Conservation (phyloP, 2,329 filamentous ascomycete genomes). For the Xylaria sp. region DNA sequence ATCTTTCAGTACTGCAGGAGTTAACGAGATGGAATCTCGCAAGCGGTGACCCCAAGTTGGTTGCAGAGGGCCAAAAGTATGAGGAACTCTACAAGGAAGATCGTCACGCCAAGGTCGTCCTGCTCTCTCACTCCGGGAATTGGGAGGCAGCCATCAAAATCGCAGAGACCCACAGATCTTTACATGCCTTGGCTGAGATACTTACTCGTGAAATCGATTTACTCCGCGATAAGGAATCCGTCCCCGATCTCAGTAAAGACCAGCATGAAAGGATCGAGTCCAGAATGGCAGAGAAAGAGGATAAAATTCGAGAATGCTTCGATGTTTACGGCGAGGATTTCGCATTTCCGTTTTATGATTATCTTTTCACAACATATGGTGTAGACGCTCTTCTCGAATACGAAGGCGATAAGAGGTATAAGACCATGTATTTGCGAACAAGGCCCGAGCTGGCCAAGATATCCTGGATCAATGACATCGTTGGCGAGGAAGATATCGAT, state of each 20-base stretch:
- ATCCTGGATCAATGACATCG: conserved; percentile 94
- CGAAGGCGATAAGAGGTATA: conserved; percentile 72
- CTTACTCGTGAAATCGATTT: conserved; percentile 63
- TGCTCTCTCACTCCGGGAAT: conserved; percentile 64
- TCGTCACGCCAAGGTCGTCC: conserved; percentile 62
- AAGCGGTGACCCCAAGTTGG: conserved; percentile 56
- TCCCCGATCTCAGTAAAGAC: conserved; percentile 51
- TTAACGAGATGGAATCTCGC: conserved; percentile 61
- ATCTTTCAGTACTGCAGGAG: conserved; percentile 65
- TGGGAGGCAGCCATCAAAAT: conserved; percentile 68
- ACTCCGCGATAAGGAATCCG: conserved; percentile 51
- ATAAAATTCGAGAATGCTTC: conserved; percentile 65
- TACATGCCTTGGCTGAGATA: conserved; percentile 65
- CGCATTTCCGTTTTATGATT: conserved; percentile 82
- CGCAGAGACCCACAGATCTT: conserved; percentile 66
- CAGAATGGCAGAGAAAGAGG: conserved; percentile 58
- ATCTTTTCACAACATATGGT: conserved; percentile 74
- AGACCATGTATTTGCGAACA: conserved; percentile 82
- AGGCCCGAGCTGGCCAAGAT: conserved; percentile 78
- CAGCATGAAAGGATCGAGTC: conserved; percentile 54
- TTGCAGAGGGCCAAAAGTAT: conserved; percentile 58
- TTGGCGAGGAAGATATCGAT: conserved; percentile 77
- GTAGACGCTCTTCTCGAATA: conserved; percentile 77
- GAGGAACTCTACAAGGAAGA: conserved; percentile 60
- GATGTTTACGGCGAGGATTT: conserved; percentile 72